phyloP scores from a whole-genome alignment of 2,329 filamentous ascomycete species.

The Biscogniauxia mediterranea region DNA sequence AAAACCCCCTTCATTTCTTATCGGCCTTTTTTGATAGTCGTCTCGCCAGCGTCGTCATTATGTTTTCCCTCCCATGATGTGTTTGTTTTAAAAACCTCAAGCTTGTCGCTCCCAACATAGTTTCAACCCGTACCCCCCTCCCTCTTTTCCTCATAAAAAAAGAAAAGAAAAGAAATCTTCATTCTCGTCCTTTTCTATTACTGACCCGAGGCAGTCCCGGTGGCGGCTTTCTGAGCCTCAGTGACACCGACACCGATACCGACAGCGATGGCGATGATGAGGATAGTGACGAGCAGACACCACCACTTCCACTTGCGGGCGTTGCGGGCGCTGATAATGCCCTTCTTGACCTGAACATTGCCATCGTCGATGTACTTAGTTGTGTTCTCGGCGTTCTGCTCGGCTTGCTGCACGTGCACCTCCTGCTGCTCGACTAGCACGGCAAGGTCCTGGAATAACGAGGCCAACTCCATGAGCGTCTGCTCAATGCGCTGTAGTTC shows the following conservation, averaged over 20 bases:
- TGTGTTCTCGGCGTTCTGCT: constrained; percentile 65
- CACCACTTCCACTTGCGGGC: constrained; percentile 80
- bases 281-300: constrained; percentile 63
- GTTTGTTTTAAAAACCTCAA: not conserved
- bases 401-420: constrained; percentile 57
- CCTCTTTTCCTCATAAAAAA: not conserved
- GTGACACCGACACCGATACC: constrained; percentile 43
- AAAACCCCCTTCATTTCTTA: not conserved
- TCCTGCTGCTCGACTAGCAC: constrained; percentile 74
- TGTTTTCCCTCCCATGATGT: not conserved
- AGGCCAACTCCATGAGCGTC: constrained; percentile 67
- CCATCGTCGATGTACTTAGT: constrained; percentile 65
- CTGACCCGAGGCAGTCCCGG: not conserved
- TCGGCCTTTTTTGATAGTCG: not conserved
- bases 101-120: not conserved
- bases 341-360: constrained; percentile 67
- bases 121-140: not conserved
- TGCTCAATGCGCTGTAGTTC: constrained; percentile 79
- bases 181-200: not conserved
- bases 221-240: constrained; percentile 6
- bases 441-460: constrained; percentile 73
- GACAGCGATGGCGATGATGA: constrained; percentile 54
- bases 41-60: not conserved
- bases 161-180: not conserved
- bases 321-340: constrained; percentile 64